Conservation (phyloP, 2,329 filamentous ascomycete species). For the Septoria linicola region DNA sequence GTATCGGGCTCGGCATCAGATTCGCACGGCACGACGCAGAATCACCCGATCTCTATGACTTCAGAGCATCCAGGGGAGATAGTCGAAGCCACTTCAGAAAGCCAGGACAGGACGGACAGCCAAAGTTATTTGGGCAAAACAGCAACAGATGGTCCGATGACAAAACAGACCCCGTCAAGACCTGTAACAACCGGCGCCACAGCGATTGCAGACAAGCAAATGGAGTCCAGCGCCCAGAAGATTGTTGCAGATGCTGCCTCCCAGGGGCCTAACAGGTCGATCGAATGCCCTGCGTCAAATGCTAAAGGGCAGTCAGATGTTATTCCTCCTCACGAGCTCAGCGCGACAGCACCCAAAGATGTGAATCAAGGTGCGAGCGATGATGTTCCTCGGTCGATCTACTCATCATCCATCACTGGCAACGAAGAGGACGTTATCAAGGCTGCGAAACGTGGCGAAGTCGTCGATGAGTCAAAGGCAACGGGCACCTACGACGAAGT, state of each 20-base stretch:
- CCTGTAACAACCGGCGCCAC: slow-evolving; percentile 1
- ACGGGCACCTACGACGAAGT: slow-evolving; percentile 31
- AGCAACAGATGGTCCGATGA: neutral
- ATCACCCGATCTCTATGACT: too few relatives aligned
- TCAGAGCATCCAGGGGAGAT: too few relatives aligned
- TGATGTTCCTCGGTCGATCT: slow-evolving; percentile 19
- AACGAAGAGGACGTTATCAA: slow-evolving; percentile 18
- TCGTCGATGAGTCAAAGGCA: slow-evolving; percentile 28
- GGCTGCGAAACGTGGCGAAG: slow-evolving; percentile 12
- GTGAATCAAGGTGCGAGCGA: neutral
- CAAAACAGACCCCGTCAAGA: neutral
- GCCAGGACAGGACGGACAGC: too few relatives aligned
- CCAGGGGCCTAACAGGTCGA: slow-evolving; percentile 22
- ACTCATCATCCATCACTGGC: slow-evolving; percentile 30
- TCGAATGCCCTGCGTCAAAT: slow-evolving; percentile 28
- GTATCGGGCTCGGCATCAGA: too few relatives aligned
- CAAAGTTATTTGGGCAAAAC: neutral
- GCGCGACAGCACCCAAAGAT: neutral
- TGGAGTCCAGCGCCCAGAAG: slow-evolving; percentile 16
- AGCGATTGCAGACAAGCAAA: neutral
- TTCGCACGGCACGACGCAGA: neutral
- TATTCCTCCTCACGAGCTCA: slow-evolving; percentile 6
- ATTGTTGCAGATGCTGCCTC: slow-evolving; percentile 29
- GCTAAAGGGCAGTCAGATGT: slow-evolving; percentile 20
- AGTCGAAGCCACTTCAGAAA: too few relatives aligned